A percentile compares a stretch with the other conserved stretches of the same genome.
Conservation (phyloP, 2,329 filamentous ascomycete genomes). For the Pseudocercospora macadamiae region DNA sequence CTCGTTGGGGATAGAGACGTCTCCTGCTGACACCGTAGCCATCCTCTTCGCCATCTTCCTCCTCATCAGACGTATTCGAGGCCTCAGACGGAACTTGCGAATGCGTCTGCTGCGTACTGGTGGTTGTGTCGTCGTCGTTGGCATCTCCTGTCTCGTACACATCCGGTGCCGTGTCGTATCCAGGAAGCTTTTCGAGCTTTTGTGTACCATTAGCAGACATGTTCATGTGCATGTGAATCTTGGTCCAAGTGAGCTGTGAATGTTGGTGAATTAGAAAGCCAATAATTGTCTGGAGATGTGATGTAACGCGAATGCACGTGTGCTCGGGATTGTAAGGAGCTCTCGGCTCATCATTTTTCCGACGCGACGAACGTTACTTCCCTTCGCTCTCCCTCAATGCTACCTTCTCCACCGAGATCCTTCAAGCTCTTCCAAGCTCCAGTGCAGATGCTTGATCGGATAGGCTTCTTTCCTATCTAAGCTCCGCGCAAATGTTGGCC, state of each 20-base stretch:
- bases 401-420: background rate
- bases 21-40: slow-evolving; percentile 70
- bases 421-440: background rate
- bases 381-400: background rate
- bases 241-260: no score
- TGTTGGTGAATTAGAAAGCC: no score
- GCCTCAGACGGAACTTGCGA: slow-evolving; percentile 21
- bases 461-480: background rate
- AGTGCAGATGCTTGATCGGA: background rate
- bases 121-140: slow-evolving; percentile 21
- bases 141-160: slow-evolving; percentile 90
- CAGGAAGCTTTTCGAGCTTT: slow-evolving; percentile 27
- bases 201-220: background rate
- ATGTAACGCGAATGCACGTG: no score
- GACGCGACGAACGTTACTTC: no score
- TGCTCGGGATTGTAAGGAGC: background rate
- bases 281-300: no score
- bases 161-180: slow-evolving; percentile 78
- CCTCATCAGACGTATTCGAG: slow-evolving; percentile 47
- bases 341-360: no score
- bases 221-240: no score
- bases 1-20: slow-evolving; percentile 74
- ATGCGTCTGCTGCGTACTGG: slow-evolving; percentile 23
- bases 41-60: slow-evolving; percentile 57
- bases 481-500: background rate